phyloP scores from a whole-genome alignment of 2,329 filamentous ascomycete species.

The Xylaria sp. region DNA sequence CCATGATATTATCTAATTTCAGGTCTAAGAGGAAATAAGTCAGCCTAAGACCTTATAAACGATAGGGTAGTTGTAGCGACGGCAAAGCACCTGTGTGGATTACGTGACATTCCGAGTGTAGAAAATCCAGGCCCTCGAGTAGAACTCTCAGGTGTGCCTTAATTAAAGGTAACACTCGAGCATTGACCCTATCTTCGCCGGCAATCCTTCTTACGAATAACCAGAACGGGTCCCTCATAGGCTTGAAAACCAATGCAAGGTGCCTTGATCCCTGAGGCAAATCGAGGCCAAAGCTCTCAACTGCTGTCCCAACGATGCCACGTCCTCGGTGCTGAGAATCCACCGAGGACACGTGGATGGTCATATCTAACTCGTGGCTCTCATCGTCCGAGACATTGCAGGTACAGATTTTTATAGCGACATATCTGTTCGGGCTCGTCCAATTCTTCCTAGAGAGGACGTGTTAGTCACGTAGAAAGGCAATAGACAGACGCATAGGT shows the following conservation, averaged over 20 bases:
- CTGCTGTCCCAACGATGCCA: slow-evolving; percentile 2
- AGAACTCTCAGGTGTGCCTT: slow-evolving; percentile 11
- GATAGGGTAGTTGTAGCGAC: neutral
- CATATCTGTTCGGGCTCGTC: slow-evolving; percentile 9
- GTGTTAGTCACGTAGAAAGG: neutral
- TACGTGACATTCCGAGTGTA: slow-evolving; percentile 19
- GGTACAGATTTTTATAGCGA: slow-evolving; percentile 15
- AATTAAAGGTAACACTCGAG: neutral
- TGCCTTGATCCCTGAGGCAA: slow-evolving; percentile 10
- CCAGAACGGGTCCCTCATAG: slow-evolving; percentile 16
- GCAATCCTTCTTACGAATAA: slow-evolving; percentile 3
- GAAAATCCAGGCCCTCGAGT: slow-evolving; percentile 14
- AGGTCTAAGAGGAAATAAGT: slow-evolving; percentile 11
- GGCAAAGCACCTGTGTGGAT: slow-evolving; percentile 13
- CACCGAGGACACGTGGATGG: neutral
- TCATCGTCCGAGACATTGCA: slow-evolving; percentile 2
- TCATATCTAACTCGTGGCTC: slow-evolving; percentile 9
- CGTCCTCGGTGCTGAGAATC: slow-evolving; percentile 16
- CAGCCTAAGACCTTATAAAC: neutral
- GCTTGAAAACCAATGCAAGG: slow-evolving; percentile 14
- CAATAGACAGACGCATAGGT: neutral
- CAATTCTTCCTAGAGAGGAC: slow-evolving; percentile 14
- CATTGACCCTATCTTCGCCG: slow-evolving; percentile 1
- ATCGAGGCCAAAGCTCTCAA: slow-evolving; percentile 3
- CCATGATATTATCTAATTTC: slow-evolving; percentile 16